Percentiles rank a stretch among this genome's conserved stretches.
These are phyloP conservation scores for Pochonia chlamydosporia DNA, from an alignment of 2,329 filamentous ascomycete genomes.

Conservation along the genomic window DNA sequence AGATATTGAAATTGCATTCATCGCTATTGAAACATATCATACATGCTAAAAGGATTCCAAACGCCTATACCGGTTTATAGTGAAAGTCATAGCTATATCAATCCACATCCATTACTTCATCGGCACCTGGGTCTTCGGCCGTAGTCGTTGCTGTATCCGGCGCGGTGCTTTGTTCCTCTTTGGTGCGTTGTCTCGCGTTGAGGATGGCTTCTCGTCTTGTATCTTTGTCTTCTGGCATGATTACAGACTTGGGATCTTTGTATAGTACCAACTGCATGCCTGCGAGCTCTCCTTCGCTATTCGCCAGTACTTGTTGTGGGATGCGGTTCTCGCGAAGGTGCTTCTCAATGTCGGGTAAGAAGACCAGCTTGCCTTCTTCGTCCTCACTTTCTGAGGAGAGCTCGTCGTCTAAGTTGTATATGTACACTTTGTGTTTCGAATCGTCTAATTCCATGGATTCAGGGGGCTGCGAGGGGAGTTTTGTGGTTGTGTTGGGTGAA, in stretches of 20 bases:
- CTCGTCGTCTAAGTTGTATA: constrained; percentile 85
- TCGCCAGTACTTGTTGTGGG: constrained; percentile 57
- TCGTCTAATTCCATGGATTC: constrained; percentile 82
- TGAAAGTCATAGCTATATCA: no score
- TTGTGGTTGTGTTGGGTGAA: constrained; percentile 12
- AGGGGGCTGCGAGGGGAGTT: constrained; percentile 23
- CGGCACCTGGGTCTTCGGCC: constrained; percentile 22
- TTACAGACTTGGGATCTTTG: constrained; percentile 68
- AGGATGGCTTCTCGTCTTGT: constrained; percentile 78
- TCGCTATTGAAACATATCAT: no score
- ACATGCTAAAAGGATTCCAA: background rate
- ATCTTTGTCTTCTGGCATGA: constrained; percentile 67
- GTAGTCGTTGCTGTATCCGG: constrained; percentile 14
- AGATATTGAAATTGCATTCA: no score
- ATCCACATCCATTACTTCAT: constrained; percentile 66
- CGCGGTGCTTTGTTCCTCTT: constrained; percentile 49
- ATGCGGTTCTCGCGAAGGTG: constrained; percentile 68
- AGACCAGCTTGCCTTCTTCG: constrained; percentile 59
- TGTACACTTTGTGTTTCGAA: constrained; percentile 80
- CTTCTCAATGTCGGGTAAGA: constrained; percentile 81
- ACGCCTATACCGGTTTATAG: no score
- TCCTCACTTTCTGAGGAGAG: constrained; percentile 49
- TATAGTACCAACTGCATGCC: constrained; percentile 80
- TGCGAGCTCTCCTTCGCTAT: constrained; percentile 47
- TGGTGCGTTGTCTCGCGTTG: constrained; percentile 65